A percentile compares a stretch with the other conserved stretches of the same genome.
These are phyloP conservation scores for Beauveria bassiana DNA, from an alignment of 2,329 filamentous ascomycete species.

Conservation along the genomic window DNA sequence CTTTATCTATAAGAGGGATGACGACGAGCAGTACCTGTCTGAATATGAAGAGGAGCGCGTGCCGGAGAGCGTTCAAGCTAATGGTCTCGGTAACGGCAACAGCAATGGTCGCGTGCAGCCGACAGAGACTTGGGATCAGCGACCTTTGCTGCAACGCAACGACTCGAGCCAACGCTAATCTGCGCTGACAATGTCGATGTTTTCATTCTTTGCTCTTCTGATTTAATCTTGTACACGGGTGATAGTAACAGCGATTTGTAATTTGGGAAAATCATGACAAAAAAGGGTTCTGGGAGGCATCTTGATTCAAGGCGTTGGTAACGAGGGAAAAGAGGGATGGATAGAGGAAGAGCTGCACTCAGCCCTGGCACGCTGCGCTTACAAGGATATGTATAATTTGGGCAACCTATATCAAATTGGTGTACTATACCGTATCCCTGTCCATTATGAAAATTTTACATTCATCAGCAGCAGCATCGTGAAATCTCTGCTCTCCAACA, in stretches of 20 bases:
- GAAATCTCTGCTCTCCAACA: not conserved
- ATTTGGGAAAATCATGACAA: slow-evolving; percentile 4
- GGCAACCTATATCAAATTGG: not conserved
- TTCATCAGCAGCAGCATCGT: not conserved
- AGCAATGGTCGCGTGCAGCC: slow-evolving; percentile 19
- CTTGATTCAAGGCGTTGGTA: slow-evolving; percentile 2
- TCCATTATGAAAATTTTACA: not conserved
- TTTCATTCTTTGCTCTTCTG: not conserved
- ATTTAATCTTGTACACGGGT: not conserved
- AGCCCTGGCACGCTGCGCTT: not conserved
- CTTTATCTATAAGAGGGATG: slow-evolving; percentile 62
- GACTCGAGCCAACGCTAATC: slow-evolving; percentile 14
- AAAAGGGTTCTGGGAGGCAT: not conserved
- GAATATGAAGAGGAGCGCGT: slow-evolving; percentile 27
- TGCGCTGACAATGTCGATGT: not conserved
- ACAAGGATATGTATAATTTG: not conserved
- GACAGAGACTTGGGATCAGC: slow-evolving; percentile 31
- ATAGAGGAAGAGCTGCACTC: not conserved
- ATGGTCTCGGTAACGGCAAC: slow-evolving; percentile 12
- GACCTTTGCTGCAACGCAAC: slow-evolving; percentile 30
- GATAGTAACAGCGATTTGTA: not conserved
- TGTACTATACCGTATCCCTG: not conserved
- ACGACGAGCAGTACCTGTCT: slow-evolving; percentile 21
- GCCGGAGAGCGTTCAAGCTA: slow-evolving; percentile 21
- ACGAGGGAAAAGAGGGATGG: not conserved